These are phyloP conservation scores for Cyanidiococcus yangmingshanensis DNA, from an alignment of 23 red algal genomes.

Conservation along the genomic window DNA sequence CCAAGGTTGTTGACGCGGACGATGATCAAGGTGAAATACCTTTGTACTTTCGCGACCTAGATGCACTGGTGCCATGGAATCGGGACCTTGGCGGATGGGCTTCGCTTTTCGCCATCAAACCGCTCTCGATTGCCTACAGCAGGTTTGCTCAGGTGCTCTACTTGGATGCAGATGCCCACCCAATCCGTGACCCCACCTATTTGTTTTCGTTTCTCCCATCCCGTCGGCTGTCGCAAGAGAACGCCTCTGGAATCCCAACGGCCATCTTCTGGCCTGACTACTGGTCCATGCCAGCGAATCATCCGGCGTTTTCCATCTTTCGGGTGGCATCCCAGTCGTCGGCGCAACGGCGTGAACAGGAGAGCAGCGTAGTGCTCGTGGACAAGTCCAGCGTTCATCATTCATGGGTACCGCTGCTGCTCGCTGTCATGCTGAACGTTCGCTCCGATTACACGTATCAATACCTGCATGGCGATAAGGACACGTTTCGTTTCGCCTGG, in stretches of 20 bases:
- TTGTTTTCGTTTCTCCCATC: background rate
- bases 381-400: background rate
- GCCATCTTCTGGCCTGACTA: slow-evolving; percentile 26
- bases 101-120: slow-evolving; percentile 22
- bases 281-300: background rate
- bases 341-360: background rate
- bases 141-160: slow-evolving; percentile 12
- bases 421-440: slow-evolving; percentile 2
- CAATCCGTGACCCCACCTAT: slow-evolving; percentile 18
- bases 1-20: background rate
- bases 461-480: slow-evolving; percentile 17
- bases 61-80: background rate
- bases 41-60: slow-evolving; percentile 10
- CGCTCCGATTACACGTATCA: slow-evolving; percentile 8
- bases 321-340: background rate
- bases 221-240: background rate
- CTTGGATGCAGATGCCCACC: slow-evolving; percentile 21
- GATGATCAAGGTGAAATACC: background rate
- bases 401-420: background rate
- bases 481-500: slow-evolving; percentile 13
- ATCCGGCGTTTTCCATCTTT: slow-evolving; percentile 18
- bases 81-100: background rate
- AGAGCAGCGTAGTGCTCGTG: slow-evolving; percentile 15
- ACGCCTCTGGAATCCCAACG: background rate
- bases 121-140: background rate